Evolutionary conservation across 345 rosid genomes (phyloP), one percentile per base, ranked within the genome.

Genomic region (Pistacia integerrima): DNA sequence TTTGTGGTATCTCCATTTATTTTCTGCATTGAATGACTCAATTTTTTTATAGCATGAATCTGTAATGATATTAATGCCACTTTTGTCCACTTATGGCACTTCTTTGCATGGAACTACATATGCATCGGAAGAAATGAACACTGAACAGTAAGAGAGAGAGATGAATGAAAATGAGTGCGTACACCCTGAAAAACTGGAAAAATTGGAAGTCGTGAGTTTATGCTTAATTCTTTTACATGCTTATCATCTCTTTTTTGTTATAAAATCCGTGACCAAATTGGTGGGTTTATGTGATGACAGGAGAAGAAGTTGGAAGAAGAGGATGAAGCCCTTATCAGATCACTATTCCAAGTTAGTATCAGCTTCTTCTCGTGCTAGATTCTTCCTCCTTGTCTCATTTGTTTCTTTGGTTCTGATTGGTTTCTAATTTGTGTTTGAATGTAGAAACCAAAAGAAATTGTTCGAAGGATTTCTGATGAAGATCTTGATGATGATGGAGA

Each of bases 241-340:
- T 5, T 35, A 28, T 7, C 4, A 71, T 4, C 11, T 57, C 16
- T 49, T 10, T 7, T 38, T 10, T 56, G 49, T 17, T 72, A 18
- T 14, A 22, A 25, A 58, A 61, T 67, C 35, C 62, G 2, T 67
- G 48, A 22, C 8, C 3, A 8, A 74, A 18, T 66, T 70, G 36
- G n/a, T 1, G 41, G 46, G 48, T 35, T 22, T 33, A 18, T 48
- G 14, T 70, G 35, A 52, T 77, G 36, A 72, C 80, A 90, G 91
- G 90, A 84, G 79, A 85, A 87, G 79, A 85, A 83, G 71, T 64
- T 88, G 71, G 93, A 89, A 81, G 92, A 88, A 82, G 96, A 85
- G 76, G 93, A 91, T 77, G 91, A 89, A 83, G 92, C 91, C 18
- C 90, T 91, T 72, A 85, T 91, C 73, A 89, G 84, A 84, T 88